These are phyloP conservation scores for Neurospora africana DNA, from an alignment of 495 filamentous ascomycete genomes.

Conservation along the genomic window DNA sequence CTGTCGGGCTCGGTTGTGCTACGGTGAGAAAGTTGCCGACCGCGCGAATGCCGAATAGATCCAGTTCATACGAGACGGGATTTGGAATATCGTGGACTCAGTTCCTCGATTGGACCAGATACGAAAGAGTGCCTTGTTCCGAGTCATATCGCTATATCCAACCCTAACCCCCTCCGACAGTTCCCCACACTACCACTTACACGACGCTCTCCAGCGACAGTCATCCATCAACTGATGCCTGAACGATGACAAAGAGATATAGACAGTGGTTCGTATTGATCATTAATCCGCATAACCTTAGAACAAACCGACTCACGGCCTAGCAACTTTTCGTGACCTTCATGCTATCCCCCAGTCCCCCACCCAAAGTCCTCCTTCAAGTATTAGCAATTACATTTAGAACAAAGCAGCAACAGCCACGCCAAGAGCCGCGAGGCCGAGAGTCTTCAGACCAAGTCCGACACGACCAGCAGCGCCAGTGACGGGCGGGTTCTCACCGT, in stretches of 20 bases:
- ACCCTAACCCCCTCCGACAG: neutral
- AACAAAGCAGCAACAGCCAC: neutral
- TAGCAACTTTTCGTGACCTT: no score
- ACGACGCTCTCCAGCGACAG: neutral
- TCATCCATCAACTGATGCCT: neutral
- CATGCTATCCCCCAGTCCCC: neutral
- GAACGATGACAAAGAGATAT: neutral
- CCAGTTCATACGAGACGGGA: no score
- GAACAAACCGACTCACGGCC: neutral
- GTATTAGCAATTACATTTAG: neutral
- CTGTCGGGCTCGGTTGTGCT: neutral
- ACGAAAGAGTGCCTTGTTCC: neutral
- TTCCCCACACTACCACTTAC: neutral
- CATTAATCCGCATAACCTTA: neutral
- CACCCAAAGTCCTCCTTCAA: neutral
- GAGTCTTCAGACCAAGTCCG: neutral
- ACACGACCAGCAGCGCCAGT: neutral
- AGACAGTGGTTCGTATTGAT: neutral
- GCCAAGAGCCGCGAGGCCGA: neutral
- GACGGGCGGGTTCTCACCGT: neutral
- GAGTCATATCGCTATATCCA: neutral
- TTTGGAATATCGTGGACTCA: neutral
- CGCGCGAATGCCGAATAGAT: neutral
- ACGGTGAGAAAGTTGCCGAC: neutral
- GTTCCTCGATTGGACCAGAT: neutral